phyloP scores from a whole-genome alignment of 2,329 filamentous ascomycete species.

The Alternaria brassicicola region DNA sequence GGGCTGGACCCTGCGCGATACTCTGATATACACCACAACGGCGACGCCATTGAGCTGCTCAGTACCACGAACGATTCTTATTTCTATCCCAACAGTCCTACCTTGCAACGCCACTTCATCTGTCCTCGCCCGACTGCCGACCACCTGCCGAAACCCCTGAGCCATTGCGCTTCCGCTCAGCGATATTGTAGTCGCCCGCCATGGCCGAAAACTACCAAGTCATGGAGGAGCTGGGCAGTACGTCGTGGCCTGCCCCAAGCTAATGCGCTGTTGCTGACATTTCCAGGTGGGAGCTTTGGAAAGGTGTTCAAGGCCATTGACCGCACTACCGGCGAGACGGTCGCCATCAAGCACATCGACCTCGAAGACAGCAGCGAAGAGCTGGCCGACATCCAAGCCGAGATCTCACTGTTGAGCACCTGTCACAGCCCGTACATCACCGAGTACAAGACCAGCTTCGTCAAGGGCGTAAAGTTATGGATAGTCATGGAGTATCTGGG shows the following conservation, averaged over 20 bases:
- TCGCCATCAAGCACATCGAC: slow-evolving; percentile 98
- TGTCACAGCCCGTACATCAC: slow-evolving; percentile 94
- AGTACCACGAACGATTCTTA: slow-evolving; percentile 26
- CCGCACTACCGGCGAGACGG: slow-evolving; percentile 84
- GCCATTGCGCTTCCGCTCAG: slow-evolving; percentile 27
- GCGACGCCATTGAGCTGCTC: slow-evolving; percentile 11
- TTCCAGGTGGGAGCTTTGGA: slow-evolving; percentile 87
- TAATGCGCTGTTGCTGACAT: slow-evolving; percentile 18
- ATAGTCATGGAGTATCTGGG: slow-evolving; percentile 99
- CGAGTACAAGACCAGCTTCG: slow-evolving; percentile 94
- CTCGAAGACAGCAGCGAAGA: slow-evolving; percentile 98
- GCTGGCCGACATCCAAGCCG: slow-evolving; percentile 96
- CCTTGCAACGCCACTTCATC: slow-evolving; percentile 33
- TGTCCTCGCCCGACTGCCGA: slow-evolving; percentile 30
- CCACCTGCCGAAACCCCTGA: slow-evolving; percentile 17
- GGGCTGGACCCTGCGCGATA: slow-evolving; percentile 20
- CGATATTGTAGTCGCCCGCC: slow-evolving; percentile 42
- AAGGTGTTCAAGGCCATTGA: slow-evolving; percentile 97
- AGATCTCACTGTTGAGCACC: slow-evolving; percentile 93
- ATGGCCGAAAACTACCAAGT: slow-evolving; percentile 91
- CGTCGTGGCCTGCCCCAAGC: slow-evolving; percentile 46
- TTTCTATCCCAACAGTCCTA: slow-evolving; percentile 34
- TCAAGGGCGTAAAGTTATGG: slow-evolving; percentile 97
- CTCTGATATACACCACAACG: slow-evolving; percentile 24
- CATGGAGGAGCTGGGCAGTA: slow-evolving; percentile 93